Evolutionary conservation across 192 early-diverging fungal genomes (phyloP).

Genomic region (Linderina pennispora): DNA sequence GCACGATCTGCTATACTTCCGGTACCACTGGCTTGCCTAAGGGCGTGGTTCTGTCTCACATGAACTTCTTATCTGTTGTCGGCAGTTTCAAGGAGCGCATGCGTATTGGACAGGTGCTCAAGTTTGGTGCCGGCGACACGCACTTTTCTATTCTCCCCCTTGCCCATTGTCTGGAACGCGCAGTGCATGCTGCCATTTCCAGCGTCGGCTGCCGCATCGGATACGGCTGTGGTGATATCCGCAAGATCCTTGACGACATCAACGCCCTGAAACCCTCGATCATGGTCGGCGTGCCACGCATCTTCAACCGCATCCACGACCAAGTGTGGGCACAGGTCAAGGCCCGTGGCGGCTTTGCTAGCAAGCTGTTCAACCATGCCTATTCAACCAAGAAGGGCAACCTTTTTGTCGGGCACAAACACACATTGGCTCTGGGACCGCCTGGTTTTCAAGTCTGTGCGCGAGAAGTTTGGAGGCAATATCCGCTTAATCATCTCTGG

Average conservation of each 20-base stretch:
- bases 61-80: conserved; percentile 59
- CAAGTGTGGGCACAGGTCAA: conserved; percentile 71
- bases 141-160: conserved; percentile 82
- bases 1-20: conserved; percentile 75
- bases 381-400: conserved; percentile 31
- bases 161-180: conserved; percentile 85
- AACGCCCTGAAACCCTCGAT: conserved; percentile 73
- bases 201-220: conserved; percentile 67
- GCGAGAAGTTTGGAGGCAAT: conserved; percentile 67
- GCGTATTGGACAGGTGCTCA: conserved; percentile 10
- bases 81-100: conserved; percentile 10
- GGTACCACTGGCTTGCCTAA: conserved; percentile 81
- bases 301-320: conserved; percentile 91
- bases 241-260: conserved; percentile 76
- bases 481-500: conserved; percentile 56
- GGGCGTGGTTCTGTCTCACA: conserved; percentile 69
- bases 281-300: conserved; percentile 83
- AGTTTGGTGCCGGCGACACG: conserved; percentile 28
- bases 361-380: not conserved
- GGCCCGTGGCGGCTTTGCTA: conserved; percentile 61
- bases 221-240: conserved; percentile 59
- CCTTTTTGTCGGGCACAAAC: conserved; percentile 48
- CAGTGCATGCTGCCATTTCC: conserved; percentile 60
- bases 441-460: conserved; percentile 79
- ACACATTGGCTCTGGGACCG: conserved; percentile 84